Base-by-base conservation (phyloP, 2,329 filamentous ascomycete genomes). In the Aspergillus fischeri region DNA sequence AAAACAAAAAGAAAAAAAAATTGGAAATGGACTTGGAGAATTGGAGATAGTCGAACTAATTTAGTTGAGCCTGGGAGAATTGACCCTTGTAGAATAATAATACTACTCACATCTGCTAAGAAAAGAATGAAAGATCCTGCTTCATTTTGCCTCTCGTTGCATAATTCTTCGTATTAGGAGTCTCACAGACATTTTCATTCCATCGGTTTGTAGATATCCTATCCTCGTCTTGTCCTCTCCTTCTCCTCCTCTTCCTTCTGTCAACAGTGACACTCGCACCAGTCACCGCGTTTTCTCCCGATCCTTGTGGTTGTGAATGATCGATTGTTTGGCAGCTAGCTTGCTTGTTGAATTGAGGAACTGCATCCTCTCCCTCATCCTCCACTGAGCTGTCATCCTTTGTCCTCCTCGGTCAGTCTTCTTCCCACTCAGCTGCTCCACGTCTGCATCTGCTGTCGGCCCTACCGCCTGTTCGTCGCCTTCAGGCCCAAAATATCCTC, bases 361-460 rank as follows among this genome's bases (percentile, higher is more conserved):
- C 55, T 57, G 56, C 60, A 53, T 51, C 57, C 48, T 52, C 32
- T 41, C 47, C 8, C 49, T 21, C 44, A 10, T 20, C 20, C 44
- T 38, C 53, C 56, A 60, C 54, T 63, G 60, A 60, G 62, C 61
- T 65, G 61, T 63, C 60, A 54, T 41, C 51, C 47, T 38, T 35
- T 54, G 56, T 61, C 54, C 52, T 57, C 59, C 52, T 61, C 54
- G 56, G 62, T 61, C 60, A 53, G 56, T 47, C 42, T 52, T 44
- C 55, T 56, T 55, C 58, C 54, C 58, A 60, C 53, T 59, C 56
- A 53, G 59, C 55, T 58, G 62, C 60, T 65, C 62, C 63, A 65
- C 63, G 63, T 65, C 63, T 63, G 57, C 51, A 27, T 57, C 53
- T 51, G 35, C 53, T 62, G 60, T 28, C 55, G 57, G 55, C 63